Conservation (phyloP, 192 early-diverging fungal genomes). For the Radiomyces spectabilis region DNA sequence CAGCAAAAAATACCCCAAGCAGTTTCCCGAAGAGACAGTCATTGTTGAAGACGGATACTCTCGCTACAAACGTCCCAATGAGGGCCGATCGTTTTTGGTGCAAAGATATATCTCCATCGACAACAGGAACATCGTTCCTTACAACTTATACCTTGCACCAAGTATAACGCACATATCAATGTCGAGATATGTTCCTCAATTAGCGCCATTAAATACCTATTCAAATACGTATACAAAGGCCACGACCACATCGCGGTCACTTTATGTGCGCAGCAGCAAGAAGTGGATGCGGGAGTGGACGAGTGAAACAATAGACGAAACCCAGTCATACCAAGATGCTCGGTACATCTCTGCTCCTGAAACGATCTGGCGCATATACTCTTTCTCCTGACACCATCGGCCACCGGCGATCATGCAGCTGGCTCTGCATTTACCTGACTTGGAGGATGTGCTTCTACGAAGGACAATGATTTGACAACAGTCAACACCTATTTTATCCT, state of each 20-base stretch:
- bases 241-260: too few species aligned
- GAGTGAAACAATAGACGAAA: background rate
- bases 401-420: too few species aligned
- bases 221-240: too few species aligned
- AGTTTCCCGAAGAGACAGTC: background rate
- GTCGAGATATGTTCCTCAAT: conserved; percentile 30
- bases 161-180: too few species aligned
- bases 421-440: too few species aligned
- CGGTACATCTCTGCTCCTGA: conserved; percentile 22
- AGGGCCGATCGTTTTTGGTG: background rate
- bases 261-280: too few species aligned
- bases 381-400: too few species aligned
- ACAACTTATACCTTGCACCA: conserved; percentile 27
- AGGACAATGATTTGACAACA: too few species aligned
- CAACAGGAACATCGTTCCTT: conserved; percentile 23
- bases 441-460: too few species aligned
- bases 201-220: conserved; percentile 33
- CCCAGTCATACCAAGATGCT: background rate
- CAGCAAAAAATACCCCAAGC: conserved; percentile 18
- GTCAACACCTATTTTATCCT: too few species aligned
- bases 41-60: conserved; percentile 19
- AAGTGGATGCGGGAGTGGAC: too few species aligned
- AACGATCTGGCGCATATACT: too few species aligned
- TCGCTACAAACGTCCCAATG: conserved; percentile 1
- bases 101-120: conserved; percentile 9